A percentile compares a stretch with the other conserved stretches of the same genome.
These are phyloP conservation scores for Cystobasidium tubakii DNA, from an alignment of 768 basidiomycete genomes.

Conservation along the genomic window DNA sequence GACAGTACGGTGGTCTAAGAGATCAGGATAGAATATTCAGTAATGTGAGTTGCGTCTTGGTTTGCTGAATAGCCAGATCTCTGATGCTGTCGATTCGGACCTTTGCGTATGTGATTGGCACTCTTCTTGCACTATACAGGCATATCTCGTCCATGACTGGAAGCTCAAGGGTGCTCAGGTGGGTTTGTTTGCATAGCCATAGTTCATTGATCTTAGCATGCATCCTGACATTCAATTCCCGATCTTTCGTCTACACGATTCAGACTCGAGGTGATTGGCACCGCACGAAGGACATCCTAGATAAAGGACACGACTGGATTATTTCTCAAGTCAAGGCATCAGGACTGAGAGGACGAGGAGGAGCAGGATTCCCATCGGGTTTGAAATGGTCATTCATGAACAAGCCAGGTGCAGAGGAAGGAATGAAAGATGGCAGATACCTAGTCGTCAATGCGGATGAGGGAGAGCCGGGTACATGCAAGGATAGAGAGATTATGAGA, in stretches of 20 bases:
- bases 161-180: constrained; percentile 88
- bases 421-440: constrained; percentile 66
- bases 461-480: constrained; percentile 97
- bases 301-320: constrained; percentile 95
- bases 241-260: constrained; percentile 14
- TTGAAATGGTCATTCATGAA: constrained; percentile 97
- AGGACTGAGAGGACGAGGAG: constrained; percentile 88
- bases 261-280: constrained; percentile 97
- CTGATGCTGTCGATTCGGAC: neutral
- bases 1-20: constrained; percentile 23
- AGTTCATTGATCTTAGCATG: too few relatives aligned
- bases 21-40: constrained; percentile 49
- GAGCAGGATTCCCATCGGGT: constrained; percentile 93
- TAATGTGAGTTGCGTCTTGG: constrained; percentile 4
- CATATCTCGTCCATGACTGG: constrained; percentile 79
- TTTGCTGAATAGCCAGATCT: too few relatives aligned
- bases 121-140: constrained; percentile 41
- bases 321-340: constrained; percentile 94
- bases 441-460: constrained; percentile 97
- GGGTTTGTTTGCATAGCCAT: constrained; percentile 44
- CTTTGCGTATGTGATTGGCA: neutral
- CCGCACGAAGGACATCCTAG: constrained; percentile 87
- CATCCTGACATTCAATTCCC: neutral
- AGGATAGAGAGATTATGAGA: constrained; percentile 94
- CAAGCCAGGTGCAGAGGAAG: constrained; percentile 94